Evolutionary conservation across 2,329 filamentous ascomycete genomes (phyloP), one percentile per base, ranked within the genome.

Genomic region (Ophiosphaerella korrae): DNA sequence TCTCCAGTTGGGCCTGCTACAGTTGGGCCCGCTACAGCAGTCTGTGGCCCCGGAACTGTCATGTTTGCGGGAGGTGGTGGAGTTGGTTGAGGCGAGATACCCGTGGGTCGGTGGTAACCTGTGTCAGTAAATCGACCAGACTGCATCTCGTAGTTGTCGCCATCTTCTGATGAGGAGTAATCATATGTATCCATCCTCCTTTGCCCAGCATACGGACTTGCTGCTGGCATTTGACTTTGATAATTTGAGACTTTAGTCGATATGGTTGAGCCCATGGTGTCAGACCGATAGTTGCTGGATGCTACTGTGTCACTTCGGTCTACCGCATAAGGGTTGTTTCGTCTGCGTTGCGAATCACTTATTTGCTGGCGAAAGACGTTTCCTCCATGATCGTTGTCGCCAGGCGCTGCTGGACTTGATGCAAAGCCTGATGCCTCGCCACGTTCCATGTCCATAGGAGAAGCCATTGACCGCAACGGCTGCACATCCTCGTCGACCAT

Each of bases 321-420:
- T 37, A 73, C 52, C 24, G 59, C 67, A 42, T 61, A 55, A 3
- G 66, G 57, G 18, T 66, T 63, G 35, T 72, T 64, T 8, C 72
- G 59, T 47, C 66, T 67, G 36, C 72, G 68, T 42, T 74, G 71
- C 3, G 71, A 73, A 23, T 68, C 63, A 9, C 63, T 66, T 9
- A 75, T 74, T 46, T 75, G 72, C 47, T 74, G 63, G 12, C 72
- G 68, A 55, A 75, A 75, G 4, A 75, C 70, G 50, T 75, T 75
- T 41, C 61, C 59, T 3, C 57, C 55, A 11, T 61, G 60, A 3
- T 66, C 63, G 9, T 33, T 47, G 11, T 51, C 56, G 26, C 49
- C 63, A 6, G 56, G 45, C 9, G 59, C 58, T 2, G 61, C 60
- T 7, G 65, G 53, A 5, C 59, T 55, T 9, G 67, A 54, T 0